A percentile compares a stretch with the other conserved stretches of the same genome.
Evolutionary conservation across 169 alveolate species (phyloP).

Genomic region (Plasmodium berghei): DNA sequence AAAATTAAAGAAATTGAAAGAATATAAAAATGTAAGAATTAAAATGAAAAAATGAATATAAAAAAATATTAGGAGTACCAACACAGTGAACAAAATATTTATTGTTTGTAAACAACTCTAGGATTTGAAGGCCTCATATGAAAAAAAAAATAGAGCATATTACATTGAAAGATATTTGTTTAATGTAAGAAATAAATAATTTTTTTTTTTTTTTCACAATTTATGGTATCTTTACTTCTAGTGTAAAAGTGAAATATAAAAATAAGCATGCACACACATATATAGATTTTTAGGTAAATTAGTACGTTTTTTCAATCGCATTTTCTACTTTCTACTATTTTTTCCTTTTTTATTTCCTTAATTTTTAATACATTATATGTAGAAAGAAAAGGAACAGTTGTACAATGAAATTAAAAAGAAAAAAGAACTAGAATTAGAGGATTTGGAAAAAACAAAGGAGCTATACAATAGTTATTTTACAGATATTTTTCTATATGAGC

Average conservation of each 20-base stretch:
- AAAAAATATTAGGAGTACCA: not conserved
- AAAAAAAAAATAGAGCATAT: conserved; percentile 43
- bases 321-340: not conserved
- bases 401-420: conserved; percentile 24
- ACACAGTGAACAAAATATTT: not conserved
- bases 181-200: conserved; percentile 18
- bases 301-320: too few relatives aligned
- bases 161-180: conserved; percentile 52
- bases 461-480: conserved; percentile 62
- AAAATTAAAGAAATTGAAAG: conserved; percentile 54
- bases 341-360: not conserved
- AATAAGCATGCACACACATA: too few relatives aligned
- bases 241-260: not conserved
- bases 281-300: too few relatives aligned
- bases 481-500: conserved; percentile 71
- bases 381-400: conserved; percentile 73
- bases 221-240: not conserved
- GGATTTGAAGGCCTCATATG: conserved; percentile 32
- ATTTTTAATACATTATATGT: conserved; percentile 1
- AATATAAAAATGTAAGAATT: conserved; percentile 23
- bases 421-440: conserved; percentile 35
- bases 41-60: conserved; percentile 5
- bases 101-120: conserved; percentile 5
- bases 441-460: conserved; percentile 41
- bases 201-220: too few relatives aligned